Evolutionary conservation across 352 stramenopile species (phyloP).

Genomic region (Phytophthora parvispora): DNA sequence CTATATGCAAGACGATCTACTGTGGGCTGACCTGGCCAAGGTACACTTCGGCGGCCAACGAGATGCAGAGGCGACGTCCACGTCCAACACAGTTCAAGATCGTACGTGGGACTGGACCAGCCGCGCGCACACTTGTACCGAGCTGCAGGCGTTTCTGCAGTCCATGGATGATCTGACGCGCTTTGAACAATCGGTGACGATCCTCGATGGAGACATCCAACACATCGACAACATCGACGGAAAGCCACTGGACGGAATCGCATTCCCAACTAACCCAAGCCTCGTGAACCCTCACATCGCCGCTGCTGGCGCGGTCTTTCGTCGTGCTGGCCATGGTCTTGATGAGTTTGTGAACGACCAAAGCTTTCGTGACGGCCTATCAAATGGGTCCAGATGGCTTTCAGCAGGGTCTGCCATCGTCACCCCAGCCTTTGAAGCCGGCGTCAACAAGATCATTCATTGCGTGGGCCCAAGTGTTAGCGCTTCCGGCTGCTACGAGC

Average conservation of each 20-base stretch:
- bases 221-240: slow-evolving; percentile 30
- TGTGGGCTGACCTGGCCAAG: slow-evolving; percentile 42
- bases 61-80: not conserved
- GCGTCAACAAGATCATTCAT: slow-evolving; percentile 57
- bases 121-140: slow-evolving; percentile 15
- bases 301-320: slow-evolving; percentile 47
- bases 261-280: slow-evolving; percentile 49
- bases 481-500: slow-evolving; percentile 17
- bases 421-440: slow-evolving; percentile 55
- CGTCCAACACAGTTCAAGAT: not conserved
- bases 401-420: slow-evolving; percentile 30
- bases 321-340: slow-evolving; percentile 48
- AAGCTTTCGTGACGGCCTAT: slow-evolving; percentile 20
- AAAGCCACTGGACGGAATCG: slow-evolving; percentile 50
- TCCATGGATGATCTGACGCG: slow-evolving; percentile 23
- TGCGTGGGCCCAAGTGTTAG: slow-evolving; percentile 48
- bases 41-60: slow-evolving; percentile 21
- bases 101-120: slow-evolving; percentile 31
- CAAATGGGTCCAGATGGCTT: slow-evolving; percentile 5
- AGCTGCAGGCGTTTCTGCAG: slow-evolving; percentile 39
- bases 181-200: slow-evolving; percentile 31
- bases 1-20: slow-evolving; percentile 31
- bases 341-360: slow-evolving; percentile 34
- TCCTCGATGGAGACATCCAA: slow-evolving; percentile 42
- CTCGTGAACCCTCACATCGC: slow-evolving; percentile 49